A percentile compares a stretch with the other conserved stretches of the same genome.
Evolutionary conservation across 805 yeast species (phyloP).

Genomic region (Hanseniaspora clermontiae): DNA sequence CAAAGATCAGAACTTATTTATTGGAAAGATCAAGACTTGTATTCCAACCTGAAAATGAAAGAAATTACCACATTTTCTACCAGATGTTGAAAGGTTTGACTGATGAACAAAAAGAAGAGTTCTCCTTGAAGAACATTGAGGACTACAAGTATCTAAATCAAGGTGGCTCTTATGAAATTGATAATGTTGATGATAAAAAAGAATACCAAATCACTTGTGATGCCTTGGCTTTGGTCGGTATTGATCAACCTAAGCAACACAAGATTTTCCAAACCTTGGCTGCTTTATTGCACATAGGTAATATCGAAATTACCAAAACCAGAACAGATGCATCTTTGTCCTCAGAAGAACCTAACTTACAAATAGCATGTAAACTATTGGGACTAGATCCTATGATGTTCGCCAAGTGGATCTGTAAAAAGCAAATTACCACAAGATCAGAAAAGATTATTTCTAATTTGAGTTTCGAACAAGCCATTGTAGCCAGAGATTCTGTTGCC

Average conservation of each 20-base stretch:
- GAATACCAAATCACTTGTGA: conserved; percentile 67
- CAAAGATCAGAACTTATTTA: conserved; percentile 81
- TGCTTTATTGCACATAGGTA: conserved; percentile 84
- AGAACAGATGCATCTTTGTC: conserved; percentile 70
- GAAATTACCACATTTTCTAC: conserved; percentile 91
- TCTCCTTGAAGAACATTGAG: conserved; percentile 50
- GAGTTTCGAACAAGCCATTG: conserved; percentile 70
- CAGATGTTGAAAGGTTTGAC: conserved; percentile 70
- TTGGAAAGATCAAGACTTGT: conserved; percentile 90
- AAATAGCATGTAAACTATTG: conserved; percentile 69
- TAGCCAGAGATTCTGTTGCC: conserved; percentile 93
- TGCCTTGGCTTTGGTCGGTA: conserved; percentile 71
- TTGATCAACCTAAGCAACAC: conserved; percentile 43
- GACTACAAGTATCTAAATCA: conserved; percentile 78
- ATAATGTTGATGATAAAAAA: conserved; percentile 66
- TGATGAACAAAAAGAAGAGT: conserved; percentile 37
- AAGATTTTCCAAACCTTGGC: conserved; percentile 70
- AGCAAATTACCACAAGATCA: conserved; percentile 81
- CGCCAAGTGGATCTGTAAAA: conserved; percentile 85
- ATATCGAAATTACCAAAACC: conserved; percentile 72
- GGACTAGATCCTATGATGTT: conserved; percentile 64
- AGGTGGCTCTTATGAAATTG: conserved; percentile 62
- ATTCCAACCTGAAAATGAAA: conserved; percentile 78
- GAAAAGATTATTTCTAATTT: conserved; percentile 82
- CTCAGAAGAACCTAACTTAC: conserved; percentile 75